phyloP scores from a whole-genome alignment of 108 stramenopile species.

The Mediolabrus comicus region DNA sequence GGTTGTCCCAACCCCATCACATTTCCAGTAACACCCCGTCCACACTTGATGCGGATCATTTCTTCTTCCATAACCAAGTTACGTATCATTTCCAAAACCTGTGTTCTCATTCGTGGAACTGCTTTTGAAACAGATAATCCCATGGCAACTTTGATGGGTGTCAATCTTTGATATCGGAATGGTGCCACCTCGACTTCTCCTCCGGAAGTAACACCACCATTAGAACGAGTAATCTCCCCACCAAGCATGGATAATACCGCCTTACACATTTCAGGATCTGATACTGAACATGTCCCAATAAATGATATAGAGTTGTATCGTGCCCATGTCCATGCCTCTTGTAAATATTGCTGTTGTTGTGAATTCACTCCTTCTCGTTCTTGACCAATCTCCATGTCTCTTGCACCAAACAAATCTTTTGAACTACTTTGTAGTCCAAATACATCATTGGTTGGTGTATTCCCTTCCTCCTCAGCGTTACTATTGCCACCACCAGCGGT shows the following conservation, averaged over 20 bases:
- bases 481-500: background rate
- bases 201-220: background rate
- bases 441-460: background rate
- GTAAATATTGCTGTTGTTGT: background rate
- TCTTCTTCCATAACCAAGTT: conserved; percentile 50
- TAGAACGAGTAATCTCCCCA: conserved; percentile 3
- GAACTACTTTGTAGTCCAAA: background rate
- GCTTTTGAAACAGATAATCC: conserved; percentile 43
- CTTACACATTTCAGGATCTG: conserved; percentile 42
- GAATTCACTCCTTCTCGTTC: background rate
- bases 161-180: conserved; percentile 44
- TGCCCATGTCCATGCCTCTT: conserved; percentile 42
- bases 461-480: background rate
- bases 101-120: conserved; percentile 37
- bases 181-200: conserved; percentile 10
- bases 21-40: conserved; percentile 10
- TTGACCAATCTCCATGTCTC: background rate
- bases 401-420: background rate
- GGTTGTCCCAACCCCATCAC: conserved; percentile 23
- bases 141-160: conserved; percentile 45
- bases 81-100: conserved; percentile 23
- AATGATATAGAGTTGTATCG: conserved; percentile 40
- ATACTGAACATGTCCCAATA: conserved; percentile 26
- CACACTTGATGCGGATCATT: conserved; percentile 20
- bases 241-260: conserved; percentile 37